Conservation (phyloP, 2,329 filamentous ascomycete species). For the Dothideomycetidae sp. region DNA sequence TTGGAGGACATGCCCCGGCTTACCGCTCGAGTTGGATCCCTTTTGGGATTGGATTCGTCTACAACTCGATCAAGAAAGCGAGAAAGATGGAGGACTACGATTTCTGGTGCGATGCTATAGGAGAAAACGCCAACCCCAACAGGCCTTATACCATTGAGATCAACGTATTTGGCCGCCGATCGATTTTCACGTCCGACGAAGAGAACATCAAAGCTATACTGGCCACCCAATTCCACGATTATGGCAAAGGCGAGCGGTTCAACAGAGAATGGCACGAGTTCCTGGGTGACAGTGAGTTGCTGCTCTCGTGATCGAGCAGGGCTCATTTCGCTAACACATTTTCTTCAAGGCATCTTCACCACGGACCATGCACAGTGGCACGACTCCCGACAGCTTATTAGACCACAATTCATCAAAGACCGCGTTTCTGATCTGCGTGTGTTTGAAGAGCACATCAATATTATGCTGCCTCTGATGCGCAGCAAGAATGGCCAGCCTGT, state of each 20-base stretch:
- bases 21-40: constrained; percentile 26
- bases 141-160: constrained; percentile 46
- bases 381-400: constrained; percentile 61
- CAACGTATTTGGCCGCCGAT: constrained; percentile 40
- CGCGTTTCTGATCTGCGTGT: constrained; percentile 68
- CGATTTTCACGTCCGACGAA: constrained; percentile 64
- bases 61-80: constrained; percentile 36
- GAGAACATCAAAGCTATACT: constrained; percentile 86
- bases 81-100: constrained; percentile 41
- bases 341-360: constrained; percentile 40
- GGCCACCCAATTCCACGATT: constrained; percentile 75
- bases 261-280: constrained; percentile 62
- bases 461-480: constrained; percentile 52
- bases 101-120: constrained; percentile 41
- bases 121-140: constrained; percentile 29
- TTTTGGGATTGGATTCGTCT: constrained; percentile 49
- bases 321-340: constrained; percentile 6
- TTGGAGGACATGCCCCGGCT: constrained; percentile 32
- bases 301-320: constrained; percentile 8
- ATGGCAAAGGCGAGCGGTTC: constrained; percentile 66
- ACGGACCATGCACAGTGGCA: constrained; percentile 74
- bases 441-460: constrained; percentile 65
- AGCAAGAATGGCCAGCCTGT: constrained; percentile 34
- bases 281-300: constrained; percentile 59
- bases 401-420: constrained; percentile 77